These are phyloP conservation scores for Solanum gracilifrons DNA, from an alignment of 257 asterid genomes.

Conservation along the genomic window DNA sequence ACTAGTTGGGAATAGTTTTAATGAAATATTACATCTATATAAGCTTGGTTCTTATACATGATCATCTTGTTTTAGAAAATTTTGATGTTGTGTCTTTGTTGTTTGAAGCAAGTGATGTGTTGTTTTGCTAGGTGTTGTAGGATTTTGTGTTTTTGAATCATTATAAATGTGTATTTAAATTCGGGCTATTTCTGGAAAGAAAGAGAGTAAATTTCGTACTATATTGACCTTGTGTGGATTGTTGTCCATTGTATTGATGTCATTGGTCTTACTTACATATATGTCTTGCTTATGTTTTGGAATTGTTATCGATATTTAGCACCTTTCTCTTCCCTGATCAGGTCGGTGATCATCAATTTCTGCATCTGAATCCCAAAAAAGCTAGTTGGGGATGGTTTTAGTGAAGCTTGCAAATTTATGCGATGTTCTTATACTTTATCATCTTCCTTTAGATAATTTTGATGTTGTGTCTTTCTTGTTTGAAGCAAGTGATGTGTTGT, in stretches of 20 bases:
- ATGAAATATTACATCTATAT: background rate
- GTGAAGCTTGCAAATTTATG: background rate
- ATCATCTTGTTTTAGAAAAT: background rate
- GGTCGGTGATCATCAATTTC: constrained; percentile 3
- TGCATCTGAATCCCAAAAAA: background rate
- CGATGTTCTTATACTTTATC: background rate
- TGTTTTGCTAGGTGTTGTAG: background rate
- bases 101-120: background rate
- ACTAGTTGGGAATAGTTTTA: background rate
- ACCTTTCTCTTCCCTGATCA: constrained; percentile 20
- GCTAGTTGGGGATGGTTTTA: background rate
- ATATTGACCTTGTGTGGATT: background rate
- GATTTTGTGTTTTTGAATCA: background rate
- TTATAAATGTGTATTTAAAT: background rate
- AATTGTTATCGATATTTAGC: background rate
- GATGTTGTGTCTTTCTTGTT: background rate
- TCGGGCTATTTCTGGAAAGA: background rate
- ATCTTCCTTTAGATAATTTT: background rate
- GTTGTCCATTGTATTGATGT: background rate
- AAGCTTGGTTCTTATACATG: background rate
- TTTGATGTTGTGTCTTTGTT: background rate
- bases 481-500: background rate
- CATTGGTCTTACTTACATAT: background rate
- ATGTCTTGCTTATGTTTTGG: background rate
- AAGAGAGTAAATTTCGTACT: background rate